Conservation (phyloP, 2,329 filamentous ascomycete genomes). For the Colletotrichum scovillei region DNA sequence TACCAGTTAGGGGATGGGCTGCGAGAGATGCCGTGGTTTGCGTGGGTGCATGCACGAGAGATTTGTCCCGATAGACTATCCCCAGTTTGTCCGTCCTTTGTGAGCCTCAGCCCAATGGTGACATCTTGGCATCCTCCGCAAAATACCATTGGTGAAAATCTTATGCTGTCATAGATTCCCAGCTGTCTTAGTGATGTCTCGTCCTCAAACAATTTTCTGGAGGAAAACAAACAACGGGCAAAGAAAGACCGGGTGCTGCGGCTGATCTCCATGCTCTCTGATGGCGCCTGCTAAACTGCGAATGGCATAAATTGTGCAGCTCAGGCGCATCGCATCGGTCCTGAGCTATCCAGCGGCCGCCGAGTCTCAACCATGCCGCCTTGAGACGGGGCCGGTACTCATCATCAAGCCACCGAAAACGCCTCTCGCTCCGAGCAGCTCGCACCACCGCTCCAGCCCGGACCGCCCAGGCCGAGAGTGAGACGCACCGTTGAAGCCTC, state of each 20-base stretch:
- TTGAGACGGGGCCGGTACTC: neutral
- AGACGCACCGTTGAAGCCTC: constrained; percentile 32
- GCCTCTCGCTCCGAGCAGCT: constrained; percentile 1
- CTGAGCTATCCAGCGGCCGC: neutral
- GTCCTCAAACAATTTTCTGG: neutral
- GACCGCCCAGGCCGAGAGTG: constrained; percentile 19
- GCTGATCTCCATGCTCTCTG: neutral
- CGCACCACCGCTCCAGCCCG: neutral
- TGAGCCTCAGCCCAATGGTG: constrained; percentile 22
- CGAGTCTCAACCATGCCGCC: constrained; percentile 5
- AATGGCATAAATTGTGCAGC: neutral
- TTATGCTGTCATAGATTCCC: neutral
- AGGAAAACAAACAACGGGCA: neutral
- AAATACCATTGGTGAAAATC: no score
- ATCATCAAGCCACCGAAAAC: constrained; percentile 20
- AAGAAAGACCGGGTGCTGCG: neutral
- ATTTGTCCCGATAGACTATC: constrained; percentile 28
- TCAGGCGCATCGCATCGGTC: neutral
- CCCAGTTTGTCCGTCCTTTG: constrained; percentile 12
- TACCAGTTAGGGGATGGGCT: constrained; percentile 1
- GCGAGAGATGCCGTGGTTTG: neutral
- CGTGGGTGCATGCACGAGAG: constrained; percentile 21
- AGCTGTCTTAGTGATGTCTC: neutral
- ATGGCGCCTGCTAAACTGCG: neutral
- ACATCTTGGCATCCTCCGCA: neutral